Base-by-base conservation (phyloP, 176 grass and related monocot genomes). In the Pharus latifolius region DNA sequence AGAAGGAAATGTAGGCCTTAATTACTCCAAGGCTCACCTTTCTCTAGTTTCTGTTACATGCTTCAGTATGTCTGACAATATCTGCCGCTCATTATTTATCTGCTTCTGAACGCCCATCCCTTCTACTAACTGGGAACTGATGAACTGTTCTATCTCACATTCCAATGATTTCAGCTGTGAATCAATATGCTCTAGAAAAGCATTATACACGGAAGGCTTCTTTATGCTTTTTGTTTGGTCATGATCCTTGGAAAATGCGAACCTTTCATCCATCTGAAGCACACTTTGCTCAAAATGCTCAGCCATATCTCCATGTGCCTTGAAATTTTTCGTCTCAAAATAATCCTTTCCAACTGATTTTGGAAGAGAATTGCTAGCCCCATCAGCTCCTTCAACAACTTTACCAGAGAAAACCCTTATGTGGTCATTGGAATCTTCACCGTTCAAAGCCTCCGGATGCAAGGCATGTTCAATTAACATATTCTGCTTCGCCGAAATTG, bases 401-500 rank as follows among this genome's bases (percentile, higher is more conserved):
- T 87, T 65, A 72, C 60, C 34, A 32, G 64, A 49, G 43, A 82
- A 72, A 72, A 82, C 46, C 38, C 79, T 79, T 63, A 88, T 67
- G 32, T 82, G 49, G 10, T 67, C 46, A 55, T 46, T 49, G 13
- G 74, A 85, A 10, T 53, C 61, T 33, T 82, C 37, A 22, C 19
- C 55, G 42, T 43, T 47, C 33, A 63, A 10, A 17, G 19, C 74
- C 65, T 63, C 63, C 63, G 78, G 70, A 59, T 52, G 63, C 78
- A 85, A 82, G 2, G 80, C 72, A 4, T 75, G 76, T 44, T 85
- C 84, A 57, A 98, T 98, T 75, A 98, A 80, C 77, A 90, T 84
- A 65, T 78, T 93, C 73, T 98, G 85, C 75, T 98, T 93, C 59
- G 88, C 38, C 1, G 87, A 93, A 83, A 98, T 98, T 29, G 75